Percentiles rank a stretch among this genome's conserved stretches.
Evolutionary conservation across 169 alveolate species (phyloP).

Genomic region (Plasmodium cynomolgi): DNA sequence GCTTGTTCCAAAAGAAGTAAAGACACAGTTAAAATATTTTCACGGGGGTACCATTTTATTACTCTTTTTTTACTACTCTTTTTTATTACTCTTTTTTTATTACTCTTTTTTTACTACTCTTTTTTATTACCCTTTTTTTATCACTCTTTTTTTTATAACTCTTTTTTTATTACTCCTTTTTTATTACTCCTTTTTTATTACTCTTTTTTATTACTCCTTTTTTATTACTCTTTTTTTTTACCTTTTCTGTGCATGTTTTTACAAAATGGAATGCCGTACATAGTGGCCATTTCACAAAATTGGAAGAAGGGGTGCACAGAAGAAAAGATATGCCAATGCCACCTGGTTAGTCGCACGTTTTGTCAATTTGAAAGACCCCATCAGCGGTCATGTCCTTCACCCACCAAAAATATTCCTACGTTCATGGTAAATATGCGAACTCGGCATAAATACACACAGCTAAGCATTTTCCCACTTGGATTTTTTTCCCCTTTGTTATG

Average conservation of each 20-base stretch:
- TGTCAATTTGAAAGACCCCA: background rate
- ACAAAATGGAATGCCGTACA: background rate
- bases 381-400: background rate
- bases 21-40: background rate
- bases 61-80: background rate
- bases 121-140: no score
- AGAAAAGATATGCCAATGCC: background rate
- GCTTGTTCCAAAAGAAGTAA: background rate
- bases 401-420: background rate
- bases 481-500: background rate
- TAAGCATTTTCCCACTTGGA: background rate
- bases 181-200: background rate
- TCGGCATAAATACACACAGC: background rate
- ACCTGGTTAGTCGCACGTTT: background rate
- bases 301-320: background rate
- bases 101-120: background rate
- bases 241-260: background rate
- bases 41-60: background rate
- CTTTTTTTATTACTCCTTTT: background rate
- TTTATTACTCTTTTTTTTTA: no score
- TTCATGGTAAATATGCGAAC: background rate
- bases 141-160: no score
- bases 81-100: background rate
- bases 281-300: background rate
- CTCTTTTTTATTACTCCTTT: no score